Conservation (phyloP, 2,329 filamentous ascomycete genomes). For the Ceratocystis colombiana region DNA sequence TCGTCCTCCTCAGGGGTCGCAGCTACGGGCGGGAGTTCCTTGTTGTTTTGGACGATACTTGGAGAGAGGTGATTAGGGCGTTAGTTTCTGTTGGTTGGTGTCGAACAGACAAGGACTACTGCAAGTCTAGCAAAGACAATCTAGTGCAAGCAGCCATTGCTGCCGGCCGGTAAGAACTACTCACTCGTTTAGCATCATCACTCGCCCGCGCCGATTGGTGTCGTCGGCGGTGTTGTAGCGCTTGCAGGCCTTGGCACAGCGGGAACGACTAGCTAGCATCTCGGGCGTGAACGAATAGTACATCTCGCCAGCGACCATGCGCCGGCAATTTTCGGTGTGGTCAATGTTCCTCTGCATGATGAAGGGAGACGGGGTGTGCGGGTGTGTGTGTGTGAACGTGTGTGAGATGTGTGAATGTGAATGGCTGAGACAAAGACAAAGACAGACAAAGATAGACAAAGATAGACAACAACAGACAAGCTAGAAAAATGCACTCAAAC, state of each 20-base stretch:
- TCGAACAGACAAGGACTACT: neutral
- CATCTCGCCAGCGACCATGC: conserved; percentile 58
- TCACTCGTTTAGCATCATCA: conserved; percentile 64
- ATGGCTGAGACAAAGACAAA: neutral
- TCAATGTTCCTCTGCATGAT: conserved; percentile 16
- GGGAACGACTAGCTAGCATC: conserved; percentile 51
- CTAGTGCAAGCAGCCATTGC: no score
- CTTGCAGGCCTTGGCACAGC: conserved; percentile 51
- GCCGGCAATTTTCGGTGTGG: conserved; percentile 26
- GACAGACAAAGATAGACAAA: neutral
- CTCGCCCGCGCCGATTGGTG: conserved; percentile 48
- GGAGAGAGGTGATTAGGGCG: neutral
- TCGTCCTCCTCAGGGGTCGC: conserved; percentile 47
- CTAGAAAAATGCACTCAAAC: neutral
- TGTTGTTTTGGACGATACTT: conserved; percentile 51
- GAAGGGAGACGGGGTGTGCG: neutral
- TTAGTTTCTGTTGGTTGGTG: neutral
- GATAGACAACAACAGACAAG: neutral
- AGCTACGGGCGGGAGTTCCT: conserved; percentile 50
- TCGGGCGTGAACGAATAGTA: conserved; percentile 65
- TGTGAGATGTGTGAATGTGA: neutral
- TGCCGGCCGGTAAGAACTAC: conserved; percentile 29
- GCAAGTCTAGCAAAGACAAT: neutral
- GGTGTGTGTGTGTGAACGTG: neutral
- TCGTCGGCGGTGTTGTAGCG: conserved; percentile 54